These are phyloP conservation scores for Tricholoma terreum DNA, from an alignment of 768 basidiomycete genomes.

Conservation along the genomic window DNA sequence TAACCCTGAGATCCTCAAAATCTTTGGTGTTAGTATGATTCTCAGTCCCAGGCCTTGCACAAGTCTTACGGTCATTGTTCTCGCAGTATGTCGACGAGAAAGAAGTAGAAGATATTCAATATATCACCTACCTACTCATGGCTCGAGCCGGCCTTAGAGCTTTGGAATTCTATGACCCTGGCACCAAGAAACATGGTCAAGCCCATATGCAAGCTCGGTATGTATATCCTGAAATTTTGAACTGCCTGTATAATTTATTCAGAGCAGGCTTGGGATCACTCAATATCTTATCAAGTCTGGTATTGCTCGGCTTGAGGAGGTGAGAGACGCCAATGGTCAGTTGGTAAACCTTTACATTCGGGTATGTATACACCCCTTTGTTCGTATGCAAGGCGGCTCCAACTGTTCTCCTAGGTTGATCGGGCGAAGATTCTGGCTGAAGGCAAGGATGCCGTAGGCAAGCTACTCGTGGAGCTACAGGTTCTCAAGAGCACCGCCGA, in stretches of 20 bases:
- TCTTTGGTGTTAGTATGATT: slow-evolving; percentile 62
- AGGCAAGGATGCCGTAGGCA: slow-evolving; percentile 66
- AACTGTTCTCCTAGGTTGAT: slow-evolving; percentile 52
- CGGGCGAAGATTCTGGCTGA: slow-evolving; percentile 60
- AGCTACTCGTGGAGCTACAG: slow-evolving; percentile 76
- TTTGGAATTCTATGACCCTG: slow-evolving; percentile 81
- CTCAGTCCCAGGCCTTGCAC: not conserved
- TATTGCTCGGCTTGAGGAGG: slow-evolving; percentile 66
- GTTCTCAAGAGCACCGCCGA: slow-evolving; percentile 86
- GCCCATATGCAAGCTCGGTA: slow-evolving; percentile 91
- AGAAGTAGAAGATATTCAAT: slow-evolving; percentile 76
- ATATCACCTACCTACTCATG: slow-evolving; percentile 81
- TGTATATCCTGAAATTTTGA: slow-evolving; percentile 13
- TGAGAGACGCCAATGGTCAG: slow-evolving; percentile 52
- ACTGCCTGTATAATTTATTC: not conserved
- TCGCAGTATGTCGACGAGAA: slow-evolving; percentile 61
- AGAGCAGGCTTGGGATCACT: slow-evolving; percentile 73
- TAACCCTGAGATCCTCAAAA: slow-evolving; percentile 71
- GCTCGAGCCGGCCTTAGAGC: slow-evolving; percentile 78
- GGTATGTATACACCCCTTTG: slow-evolving; percentile 36
- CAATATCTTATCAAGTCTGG: slow-evolving; percentile 72
- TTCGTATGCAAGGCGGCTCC: not conserved
- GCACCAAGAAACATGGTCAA: slow-evolving; percentile 79
- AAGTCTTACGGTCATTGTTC: not conserved
- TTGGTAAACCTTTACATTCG: slow-evolving; percentile 70